phyloP scores from a whole-genome alignment of 2,329 filamentous ascomycete genomes.

The Exserohilum rostratum region DNA sequence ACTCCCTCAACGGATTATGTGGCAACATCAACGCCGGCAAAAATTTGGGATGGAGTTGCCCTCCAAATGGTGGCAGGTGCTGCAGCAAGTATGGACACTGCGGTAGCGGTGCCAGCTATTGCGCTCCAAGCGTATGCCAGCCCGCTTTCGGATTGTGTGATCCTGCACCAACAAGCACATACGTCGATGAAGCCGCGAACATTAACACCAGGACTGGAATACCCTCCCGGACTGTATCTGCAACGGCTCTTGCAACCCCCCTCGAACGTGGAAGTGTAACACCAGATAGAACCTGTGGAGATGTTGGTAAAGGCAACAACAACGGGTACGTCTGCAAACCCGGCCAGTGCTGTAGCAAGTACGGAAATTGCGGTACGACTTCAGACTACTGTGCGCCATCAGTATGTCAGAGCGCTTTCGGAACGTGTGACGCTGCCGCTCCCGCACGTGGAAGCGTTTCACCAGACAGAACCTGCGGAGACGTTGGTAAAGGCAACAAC shows the following conservation, averaged over 20 bases:
- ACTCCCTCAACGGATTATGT: constrained; percentile 16
- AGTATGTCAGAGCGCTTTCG: constrained; percentile 4
- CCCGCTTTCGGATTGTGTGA: constrained; percentile 3
- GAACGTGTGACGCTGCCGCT: background rate
- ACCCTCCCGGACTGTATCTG: background rate
- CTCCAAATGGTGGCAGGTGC: constrained; percentile 11
- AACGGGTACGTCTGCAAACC: background rate
- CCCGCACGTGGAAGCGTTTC: constrained; percentile 1
- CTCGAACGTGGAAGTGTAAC: background rate
- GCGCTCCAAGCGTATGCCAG: constrained; percentile 8
- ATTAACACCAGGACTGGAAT: background rate
- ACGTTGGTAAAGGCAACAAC: constrained; percentile 6
- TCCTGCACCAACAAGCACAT: constrained; percentile 1
- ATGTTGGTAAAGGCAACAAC: background rate
- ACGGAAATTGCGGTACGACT: background rate
- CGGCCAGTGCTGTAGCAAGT: background rate
- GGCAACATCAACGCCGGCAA: constrained; percentile 14
- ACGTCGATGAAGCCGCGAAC: background rate
- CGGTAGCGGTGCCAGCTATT: constrained; percentile 7
- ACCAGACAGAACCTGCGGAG: constrained; percentile 10
- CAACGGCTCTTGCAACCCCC: background rate
- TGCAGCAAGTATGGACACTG: constrained; percentile 16
- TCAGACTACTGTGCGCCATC: background rate
- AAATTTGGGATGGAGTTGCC: constrained; percentile 14
- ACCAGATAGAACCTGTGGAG: background rate